Percentiles rank a stretch among this genome's conserved stretches.
These are phyloP conservation scores for Ophiobolus disseminans DNA, from an alignment of 2,329 filamentous ascomycete genomes.

Conservation along the genomic window DNA sequence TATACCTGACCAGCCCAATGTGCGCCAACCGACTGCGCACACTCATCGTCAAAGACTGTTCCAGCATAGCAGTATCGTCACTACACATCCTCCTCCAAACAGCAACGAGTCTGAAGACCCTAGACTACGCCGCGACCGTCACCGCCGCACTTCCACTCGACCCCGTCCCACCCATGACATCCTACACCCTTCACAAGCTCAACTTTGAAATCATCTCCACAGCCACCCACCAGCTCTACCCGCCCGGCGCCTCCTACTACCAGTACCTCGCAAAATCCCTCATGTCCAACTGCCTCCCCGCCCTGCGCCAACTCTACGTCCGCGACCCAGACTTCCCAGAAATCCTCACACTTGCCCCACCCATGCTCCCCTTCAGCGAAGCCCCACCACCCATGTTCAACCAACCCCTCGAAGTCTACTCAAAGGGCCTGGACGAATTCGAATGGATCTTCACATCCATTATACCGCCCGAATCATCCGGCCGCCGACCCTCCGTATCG, in stretches of 20 bases:
- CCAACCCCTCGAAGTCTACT: conserved; percentile 68
- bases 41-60: conserved; percentile 71
- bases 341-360: conserved; percentile 74
- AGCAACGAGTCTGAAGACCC: conserved; percentile 64
- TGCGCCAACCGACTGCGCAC: conserved; percentile 68
- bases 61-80: conserved; percentile 69
- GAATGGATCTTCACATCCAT: conserved; percentile 73
- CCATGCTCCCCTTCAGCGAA: conserved; percentile 61
- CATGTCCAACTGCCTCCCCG: conserved; percentile 75
- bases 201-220: conserved; percentile 81
- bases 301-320: conserved; percentile 80
- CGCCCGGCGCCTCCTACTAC: conserved; percentile 72
- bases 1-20: conserved; percentile 67
- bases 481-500: conserved; percentile 48
- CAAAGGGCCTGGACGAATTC: conserved; percentile 70
- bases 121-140: conserved; percentile 65
- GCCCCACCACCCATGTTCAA: conserved; percentile 53
- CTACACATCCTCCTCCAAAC: conserved; percentile 68
- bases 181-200: conserved; percentile 72
- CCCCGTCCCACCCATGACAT: conserved; percentile 69
- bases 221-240: conserved; percentile 62
- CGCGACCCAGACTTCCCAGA: conserved; percentile 85
- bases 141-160: conserved; percentile 63
- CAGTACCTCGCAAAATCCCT: conserved; percentile 85
- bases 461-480: conserved; percentile 57